Conservation (phyloP, 352 stramenopile genomes). For the Stramenopiles sp. region DNA sequence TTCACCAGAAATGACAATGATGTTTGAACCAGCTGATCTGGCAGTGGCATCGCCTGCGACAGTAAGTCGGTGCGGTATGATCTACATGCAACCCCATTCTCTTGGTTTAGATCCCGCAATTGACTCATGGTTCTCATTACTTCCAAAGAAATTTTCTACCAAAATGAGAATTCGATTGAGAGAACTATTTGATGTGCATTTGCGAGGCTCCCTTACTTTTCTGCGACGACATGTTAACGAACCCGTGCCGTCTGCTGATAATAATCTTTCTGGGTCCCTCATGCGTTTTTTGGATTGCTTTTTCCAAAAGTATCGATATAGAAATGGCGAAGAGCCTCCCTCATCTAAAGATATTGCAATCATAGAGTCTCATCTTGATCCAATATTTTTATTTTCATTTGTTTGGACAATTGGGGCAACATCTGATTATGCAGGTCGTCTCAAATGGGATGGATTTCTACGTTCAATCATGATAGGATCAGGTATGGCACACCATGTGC, state of each 20-base stretch:
- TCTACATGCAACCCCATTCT: slow-evolving; percentile 58
- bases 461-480: slow-evolving; percentile 21
- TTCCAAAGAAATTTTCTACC: neutral
- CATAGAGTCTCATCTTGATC: slow-evolving; percentile 23
- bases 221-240: slow-evolving; percentile 13
- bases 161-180: slow-evolving; percentile 20
- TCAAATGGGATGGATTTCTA: neutral
- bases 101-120: slow-evolving; percentile 21
- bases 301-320: slow-evolving; percentile 7
- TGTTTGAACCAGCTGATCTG: slow-evolving; percentile 81
- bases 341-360: slow-evolving; percentile 20
- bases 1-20: slow-evolving; percentile 76
- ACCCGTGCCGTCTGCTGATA: slow-evolving; percentile 14
- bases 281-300: slow-evolving; percentile 6
- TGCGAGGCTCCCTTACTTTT: neutral
- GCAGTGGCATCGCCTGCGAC: slow-evolving; percentile 59
- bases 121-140: slow-evolving; percentile 25
- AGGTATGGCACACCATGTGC: neutral
- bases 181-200: neutral
- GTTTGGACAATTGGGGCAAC: neutral
- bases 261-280: slow-evolving; percentile 13
- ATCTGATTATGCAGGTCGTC: neutral
- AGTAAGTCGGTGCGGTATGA: slow-evolving; percentile 64
- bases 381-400: slow-evolving; percentile 3
- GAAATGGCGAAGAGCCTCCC: neutral